Conservation (phyloP, 2,329 filamentous ascomycete genomes). For the Colletotrichum limetticola region DNA sequence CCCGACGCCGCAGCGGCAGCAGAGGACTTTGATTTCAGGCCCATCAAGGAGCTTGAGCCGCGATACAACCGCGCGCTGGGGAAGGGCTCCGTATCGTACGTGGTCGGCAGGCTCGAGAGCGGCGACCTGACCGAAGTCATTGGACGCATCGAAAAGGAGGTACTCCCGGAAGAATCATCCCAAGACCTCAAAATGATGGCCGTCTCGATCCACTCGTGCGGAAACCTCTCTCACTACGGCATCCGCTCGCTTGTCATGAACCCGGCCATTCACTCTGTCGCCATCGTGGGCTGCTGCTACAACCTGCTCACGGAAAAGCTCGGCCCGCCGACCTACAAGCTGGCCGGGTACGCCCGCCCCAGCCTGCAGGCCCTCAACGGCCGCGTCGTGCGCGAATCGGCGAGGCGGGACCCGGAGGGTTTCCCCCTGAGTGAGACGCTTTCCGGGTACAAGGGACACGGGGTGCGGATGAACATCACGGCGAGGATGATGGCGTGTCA, state of each 20-base stretch:
- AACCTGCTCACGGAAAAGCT: slow-evolving; percentile 93
- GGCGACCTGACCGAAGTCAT: slow-evolving; percentile 78
- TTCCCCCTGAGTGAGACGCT: slow-evolving; percentile 90
- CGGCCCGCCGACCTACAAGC: slow-evolving; percentile 87
- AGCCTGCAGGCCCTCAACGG: slow-evolving; percentile 74
- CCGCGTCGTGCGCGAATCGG: slow-evolving; percentile 74
- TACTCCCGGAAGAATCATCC: slow-evolving; percentile 40
- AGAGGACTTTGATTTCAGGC: slow-evolving; percentile 54
- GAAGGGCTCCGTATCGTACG: slow-evolving; percentile 79
- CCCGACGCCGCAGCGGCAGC: slow-evolving; percentile 14
- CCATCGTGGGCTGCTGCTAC: slow-evolving; percentile 98
- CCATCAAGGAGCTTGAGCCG: slow-evolving; percentile 59
- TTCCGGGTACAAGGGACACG: slow-evolving; percentile 65
- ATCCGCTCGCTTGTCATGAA: slow-evolving; percentile 89
- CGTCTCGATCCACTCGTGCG: slow-evolving; percentile 95
- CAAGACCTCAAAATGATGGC: slow-evolving; percentile 75
- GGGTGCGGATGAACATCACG: slow-evolving; percentile 91
- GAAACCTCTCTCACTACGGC: slow-evolving; percentile 95
- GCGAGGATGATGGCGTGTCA: slow-evolving; percentile 98
- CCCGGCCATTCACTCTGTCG: slow-evolving; percentile 85
- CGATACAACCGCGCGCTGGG: slow-evolving; percentile 68
- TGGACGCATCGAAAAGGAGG: slow-evolving; percentile 64
- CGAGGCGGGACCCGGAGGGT: slow-evolving; percentile 85
- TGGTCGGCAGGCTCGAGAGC: slow-evolving; percentile 78
- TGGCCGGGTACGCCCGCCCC: slow-evolving; percentile 76